phyloP scores from a whole-genome alignment of 2,329 filamentous ascomycete species.

The Fusarium subglutinans region DNA sequence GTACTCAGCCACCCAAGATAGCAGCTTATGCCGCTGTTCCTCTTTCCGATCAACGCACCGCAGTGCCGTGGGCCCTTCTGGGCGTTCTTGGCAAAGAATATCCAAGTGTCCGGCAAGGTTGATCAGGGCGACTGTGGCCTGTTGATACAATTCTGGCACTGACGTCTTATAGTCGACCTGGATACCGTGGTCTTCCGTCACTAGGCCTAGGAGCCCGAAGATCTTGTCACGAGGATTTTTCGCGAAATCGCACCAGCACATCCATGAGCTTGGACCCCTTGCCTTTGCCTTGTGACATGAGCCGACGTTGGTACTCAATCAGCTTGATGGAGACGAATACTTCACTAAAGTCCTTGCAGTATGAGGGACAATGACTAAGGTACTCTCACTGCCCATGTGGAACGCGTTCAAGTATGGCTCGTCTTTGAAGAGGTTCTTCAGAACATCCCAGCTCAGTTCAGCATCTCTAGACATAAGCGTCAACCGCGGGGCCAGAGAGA shows the following conservation, averaged over 20 bases:
- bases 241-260: constrained; percentile 2
- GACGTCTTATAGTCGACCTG: constrained; percentile 2
- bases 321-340: neutral
- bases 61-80: neutral
- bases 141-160: neutral
- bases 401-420: constrained; percentile 26
- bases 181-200: constrained; percentile 16
- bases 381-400: neutral
- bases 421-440: constrained; percentile 4
- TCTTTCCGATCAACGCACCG: too few relatives aligned
- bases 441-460: neutral
- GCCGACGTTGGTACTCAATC: constrained; percentile 18
- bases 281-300: rapidly evolving
- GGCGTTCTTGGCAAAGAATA: constrained; percentile 16
- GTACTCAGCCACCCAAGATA: constrained; percentile 21
- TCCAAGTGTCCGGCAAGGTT: constrained; percentile 7
- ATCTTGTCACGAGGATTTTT: constrained; percentile 11
- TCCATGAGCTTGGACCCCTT: neutral
- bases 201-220: constrained; percentile 8
- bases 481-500: constrained; percentile 1
- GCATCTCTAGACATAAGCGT: neutral
- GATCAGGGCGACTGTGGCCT: neutral
- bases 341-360: neutral
- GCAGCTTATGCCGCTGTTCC: neutral
- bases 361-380: neutral